Percentiles rank a stretch among this genome's conserved stretches.
Conservation (phyloP, 805 yeast species). For the Starmerella ratchasimensis region DNA sequence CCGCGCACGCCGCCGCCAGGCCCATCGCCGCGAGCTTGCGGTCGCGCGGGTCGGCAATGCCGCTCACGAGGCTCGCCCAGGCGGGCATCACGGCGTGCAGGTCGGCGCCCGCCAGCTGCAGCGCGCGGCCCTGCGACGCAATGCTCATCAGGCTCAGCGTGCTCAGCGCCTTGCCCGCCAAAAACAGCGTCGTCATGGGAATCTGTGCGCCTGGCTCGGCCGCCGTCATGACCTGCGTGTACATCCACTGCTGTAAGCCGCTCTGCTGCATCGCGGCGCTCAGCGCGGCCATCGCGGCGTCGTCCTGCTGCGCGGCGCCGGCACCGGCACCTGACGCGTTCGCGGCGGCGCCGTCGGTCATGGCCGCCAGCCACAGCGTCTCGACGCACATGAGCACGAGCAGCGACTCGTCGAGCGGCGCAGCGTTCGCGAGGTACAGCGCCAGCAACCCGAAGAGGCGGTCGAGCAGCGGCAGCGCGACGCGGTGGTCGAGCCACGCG, state of each 20-base stretch:
- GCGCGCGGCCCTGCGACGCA: constrained; percentile 6
- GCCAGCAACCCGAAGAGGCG: constrained; percentile 19
- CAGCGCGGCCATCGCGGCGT: too few species aligned
- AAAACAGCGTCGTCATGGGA: constrained; percentile 6
- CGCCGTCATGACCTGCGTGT: constrained; percentile 1
- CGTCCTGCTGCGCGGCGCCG: constrained; percentile 1
- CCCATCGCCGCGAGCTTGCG: constrained; percentile 59
- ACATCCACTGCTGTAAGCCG: constrained; percentile 12
- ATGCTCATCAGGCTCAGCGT: constrained; percentile 8
- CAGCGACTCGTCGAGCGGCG: constrained; percentile 16
- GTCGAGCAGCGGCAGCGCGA: constrained; percentile 10
- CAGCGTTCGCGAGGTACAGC: constrained; percentile 19
- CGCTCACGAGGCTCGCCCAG: constrained; percentile 30
- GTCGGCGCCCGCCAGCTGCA: constrained; percentile 1
- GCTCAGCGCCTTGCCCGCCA: constrained; percentile 7
- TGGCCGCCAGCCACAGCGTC: constrained; percentile 4
- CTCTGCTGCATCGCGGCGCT: constrained; percentile 1
- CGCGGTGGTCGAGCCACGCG: constrained; percentile 22
- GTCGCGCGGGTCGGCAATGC: constrained; percentile 60
- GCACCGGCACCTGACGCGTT: too few species aligned
- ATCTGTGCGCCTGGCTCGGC: constrained; percentile 5
- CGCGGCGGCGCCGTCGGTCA: background rate
- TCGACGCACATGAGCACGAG: constrained; percentile 13
- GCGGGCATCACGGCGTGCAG: constrained; percentile 2
- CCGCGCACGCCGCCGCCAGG: constrained; percentile 6